Percentiles rank a stretch among this genome's conserved stretches.
Conservation (phyloP, 1,139 yeast species). For the Protomyces macrosporus region DNA sequence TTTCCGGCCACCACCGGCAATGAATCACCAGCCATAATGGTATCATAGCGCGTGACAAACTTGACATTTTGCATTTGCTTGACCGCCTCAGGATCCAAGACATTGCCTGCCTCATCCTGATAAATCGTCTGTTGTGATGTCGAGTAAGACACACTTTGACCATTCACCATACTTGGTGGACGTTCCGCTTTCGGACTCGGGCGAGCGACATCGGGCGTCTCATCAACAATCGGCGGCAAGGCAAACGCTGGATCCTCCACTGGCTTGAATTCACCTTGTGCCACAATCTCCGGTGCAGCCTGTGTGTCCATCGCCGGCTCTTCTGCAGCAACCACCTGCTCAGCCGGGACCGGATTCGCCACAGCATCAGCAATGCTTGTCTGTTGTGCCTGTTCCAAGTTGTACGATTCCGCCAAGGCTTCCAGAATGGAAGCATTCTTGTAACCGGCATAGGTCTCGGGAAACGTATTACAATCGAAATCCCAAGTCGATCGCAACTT, state of each 20-base stretch:
- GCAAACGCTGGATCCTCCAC: background rate
- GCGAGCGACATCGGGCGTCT: background rate
- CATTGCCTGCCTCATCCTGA: constrained; percentile 21
- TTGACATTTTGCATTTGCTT: constrained; percentile 22
- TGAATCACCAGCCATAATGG: background rate
- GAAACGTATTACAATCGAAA: constrained; percentile 54
- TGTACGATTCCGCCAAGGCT: background rate
- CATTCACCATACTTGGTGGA: background rate
- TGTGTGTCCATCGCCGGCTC: constrained; percentile 4
- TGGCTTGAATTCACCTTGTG: background rate
- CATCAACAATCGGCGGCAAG: background rate
- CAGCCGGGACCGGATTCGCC: background rate
- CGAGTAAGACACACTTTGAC: background rate
- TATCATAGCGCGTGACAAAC: constrained; percentile 23
- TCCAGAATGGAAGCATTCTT: background rate
- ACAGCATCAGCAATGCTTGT: constrained; percentile 5
- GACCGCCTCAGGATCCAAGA: constrained; percentile 19
- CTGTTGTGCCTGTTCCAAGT: background rate
- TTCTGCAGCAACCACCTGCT: constrained; percentile 13
- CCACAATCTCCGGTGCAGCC: background rate
- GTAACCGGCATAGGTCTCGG: constrained; percentile 12
- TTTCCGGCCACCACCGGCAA: background rate
- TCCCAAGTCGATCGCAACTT: constrained; percentile 71
- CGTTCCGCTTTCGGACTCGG: background rate
- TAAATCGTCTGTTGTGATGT: constrained; percentile 16